Evolutionary conservation across 148 eudicot species (phyloP).

Genomic region (Cornus kousa): DNA sequence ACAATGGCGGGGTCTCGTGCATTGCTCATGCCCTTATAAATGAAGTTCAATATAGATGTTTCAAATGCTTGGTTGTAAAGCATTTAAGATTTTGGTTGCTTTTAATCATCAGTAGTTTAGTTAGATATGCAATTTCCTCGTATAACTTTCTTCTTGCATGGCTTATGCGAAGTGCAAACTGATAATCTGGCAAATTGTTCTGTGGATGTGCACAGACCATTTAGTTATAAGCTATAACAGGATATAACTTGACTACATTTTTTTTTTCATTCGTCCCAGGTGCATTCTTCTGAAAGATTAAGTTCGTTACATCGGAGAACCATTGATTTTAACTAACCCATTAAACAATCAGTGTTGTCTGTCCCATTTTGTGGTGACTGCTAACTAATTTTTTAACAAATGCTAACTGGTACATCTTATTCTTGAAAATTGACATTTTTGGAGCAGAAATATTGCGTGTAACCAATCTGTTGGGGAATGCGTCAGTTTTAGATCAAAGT

Average conservation of each 20-base stretch:
- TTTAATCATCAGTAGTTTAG: constrained; percentile 1
- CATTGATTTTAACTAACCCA: constrained; percentile 45
- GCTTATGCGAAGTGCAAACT: neutral
- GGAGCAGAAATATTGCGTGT: constrained; percentile 99
- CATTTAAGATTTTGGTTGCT: neutral
- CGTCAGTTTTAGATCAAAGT: constrained; percentile 97
- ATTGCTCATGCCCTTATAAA: too few relatives aligned
- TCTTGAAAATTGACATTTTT: constrained; percentile 94
- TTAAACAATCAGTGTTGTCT: constrained; percentile 35
- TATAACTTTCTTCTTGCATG: neutral
- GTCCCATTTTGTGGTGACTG: constrained; percentile 70
- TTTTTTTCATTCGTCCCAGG: constrained; percentile 4
- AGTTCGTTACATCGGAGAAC: constrained; percentile 18
- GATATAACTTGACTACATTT: neutral
- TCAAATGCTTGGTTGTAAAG: neutral
- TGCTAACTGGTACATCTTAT: constrained; percentile 97
- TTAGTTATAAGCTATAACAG: neutral
- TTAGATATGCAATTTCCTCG: neutral
- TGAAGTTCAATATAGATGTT: neutral
- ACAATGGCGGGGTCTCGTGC: too few relatives aligned
- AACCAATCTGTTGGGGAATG: constrained; percentile 98
- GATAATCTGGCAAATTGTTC: neutral
- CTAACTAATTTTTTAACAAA: constrained; percentile 59
- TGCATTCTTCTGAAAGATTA: constrained; percentile 5
- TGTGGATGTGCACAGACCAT: constrained; percentile 6